Evolutionary conservation across 108 stramenopile genomes (phyloP), one percentile per base, ranked within the genome.

Genomic region (Nitzschia sp.): DNA sequence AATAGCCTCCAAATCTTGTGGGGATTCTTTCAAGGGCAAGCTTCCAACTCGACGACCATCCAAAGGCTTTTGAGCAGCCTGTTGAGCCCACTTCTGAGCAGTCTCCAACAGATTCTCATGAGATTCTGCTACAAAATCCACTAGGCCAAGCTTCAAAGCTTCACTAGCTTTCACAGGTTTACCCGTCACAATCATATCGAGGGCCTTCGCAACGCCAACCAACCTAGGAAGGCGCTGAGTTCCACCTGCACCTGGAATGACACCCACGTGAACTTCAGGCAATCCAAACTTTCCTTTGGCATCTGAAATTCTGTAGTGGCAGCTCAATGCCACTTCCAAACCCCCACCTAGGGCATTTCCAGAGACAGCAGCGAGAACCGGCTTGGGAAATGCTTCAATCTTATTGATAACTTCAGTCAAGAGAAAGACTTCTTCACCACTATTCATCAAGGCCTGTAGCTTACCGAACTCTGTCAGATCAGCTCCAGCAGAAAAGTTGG

Each of bases 211-310:
- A 39, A 91, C 76, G 8, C 85, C 87, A 51, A 94, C 83, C 52
- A 97, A 75, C 44, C 97, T 77, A 10, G 97, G 94, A 53, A 99
- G 87, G 29, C 97, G 94, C 76, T 99, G 98, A 3, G 98, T 98
- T 9, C 96, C 98, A 7, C 97, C 97, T 0, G 96, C 98, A 17
- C 96, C 95, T 0, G 98, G 98, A 58, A 99, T 95, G 65, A 99
- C 85, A 37, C 96, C 98, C 21, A 99, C 88, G 53, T 87, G 81
- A 0, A 95, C 92, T 80, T 99, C 98, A 2, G 97, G 97, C 11
- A 99, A 78, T 25, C 97, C 97, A 70, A 98, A 77, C 42, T 70
- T 78, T 10, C 78, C 73, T 7, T 79, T 80, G 10, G 44, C 22
- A 40, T 77, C 73, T 10, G 86, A 77, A 26, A 81, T 83, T 14